Evolutionary conservation across 129 eudicot genomes (phyloP).

Genomic region (Escallonia herrerae): DNA sequence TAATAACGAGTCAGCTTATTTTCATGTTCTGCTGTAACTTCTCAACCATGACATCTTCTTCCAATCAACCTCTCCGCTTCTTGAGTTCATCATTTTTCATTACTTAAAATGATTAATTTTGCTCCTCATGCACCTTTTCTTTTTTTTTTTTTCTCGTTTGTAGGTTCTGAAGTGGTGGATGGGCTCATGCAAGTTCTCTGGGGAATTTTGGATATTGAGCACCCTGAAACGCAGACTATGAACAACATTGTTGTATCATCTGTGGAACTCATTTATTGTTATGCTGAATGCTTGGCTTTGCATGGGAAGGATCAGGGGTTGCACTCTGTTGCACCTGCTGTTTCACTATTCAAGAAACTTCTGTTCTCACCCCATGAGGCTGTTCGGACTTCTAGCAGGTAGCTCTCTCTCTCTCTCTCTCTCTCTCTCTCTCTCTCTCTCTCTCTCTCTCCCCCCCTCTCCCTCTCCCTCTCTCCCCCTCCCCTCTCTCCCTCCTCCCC

Average conservation of each 20-base stretch:
- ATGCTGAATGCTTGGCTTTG: conserved; percentile 94
- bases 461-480: background rate
- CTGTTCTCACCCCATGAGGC: conserved; percentile 86
- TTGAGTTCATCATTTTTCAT: too few relatives aligned
- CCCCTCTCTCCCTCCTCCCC: conserved; percentile 5
- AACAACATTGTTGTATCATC: conserved; percentile 85
- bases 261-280: conserved; percentile 92
- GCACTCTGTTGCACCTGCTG: conserved; percentile 86
- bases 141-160: background rate
- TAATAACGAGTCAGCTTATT: too few relatives aligned
- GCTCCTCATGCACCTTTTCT: too few relatives aligned
- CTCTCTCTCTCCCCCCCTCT: conserved; percentile 1
- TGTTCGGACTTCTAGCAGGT: conserved; percentile 99
- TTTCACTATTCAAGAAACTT: conserved; percentile 67
- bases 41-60: too few relatives aligned
- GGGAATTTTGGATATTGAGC: conserved; percentile 97
- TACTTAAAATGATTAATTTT: too few relatives aligned
- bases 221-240: conserved; percentile 94
- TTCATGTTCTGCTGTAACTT: too few relatives aligned
- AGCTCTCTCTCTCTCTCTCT: conserved; percentile 5
- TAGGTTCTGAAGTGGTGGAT: conserved; percentile 93
- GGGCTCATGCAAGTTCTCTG: conserved; percentile 97
- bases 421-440: background rate
- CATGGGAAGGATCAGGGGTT: conserved; percentile 58
- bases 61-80: too few relatives aligned